phyloP scores from a whole-genome alignment of 192 early-diverging fungal genomes.

The Polychytrium aggregatum region DNA sequence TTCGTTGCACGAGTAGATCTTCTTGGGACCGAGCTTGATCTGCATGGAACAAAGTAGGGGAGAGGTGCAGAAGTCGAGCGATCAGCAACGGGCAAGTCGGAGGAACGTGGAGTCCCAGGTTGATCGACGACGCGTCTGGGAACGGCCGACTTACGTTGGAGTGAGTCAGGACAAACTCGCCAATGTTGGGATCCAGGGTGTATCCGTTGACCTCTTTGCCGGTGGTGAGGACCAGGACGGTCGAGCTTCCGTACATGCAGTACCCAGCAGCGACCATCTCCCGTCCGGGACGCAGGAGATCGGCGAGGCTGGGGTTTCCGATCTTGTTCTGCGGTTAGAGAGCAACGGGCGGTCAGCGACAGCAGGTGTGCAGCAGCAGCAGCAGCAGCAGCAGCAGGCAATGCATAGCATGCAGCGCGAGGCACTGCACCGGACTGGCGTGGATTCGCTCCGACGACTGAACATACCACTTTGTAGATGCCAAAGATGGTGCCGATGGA shows the following conservation, averaged over 20 bases:
- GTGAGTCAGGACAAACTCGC: slow-evolving; percentile 98
- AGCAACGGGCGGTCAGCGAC: slow-evolving; percentile 1
- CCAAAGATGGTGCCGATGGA: slow-evolving; percentile 99
- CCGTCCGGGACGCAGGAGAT: slow-evolving; percentile 78
- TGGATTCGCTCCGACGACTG: background rate
- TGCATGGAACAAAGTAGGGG: too few species aligned
- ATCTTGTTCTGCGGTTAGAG: slow-evolving; percentile 9
- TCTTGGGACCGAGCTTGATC: slow-evolving; percentile 50
- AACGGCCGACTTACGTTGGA: slow-evolving; percentile 53
- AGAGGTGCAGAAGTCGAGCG: too few species aligned
- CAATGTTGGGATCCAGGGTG: slow-evolving; percentile 91
- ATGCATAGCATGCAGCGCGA: background rate
- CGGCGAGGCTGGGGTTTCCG: slow-evolving; percentile 29
- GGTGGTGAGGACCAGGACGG: slow-evolving; percentile 49
- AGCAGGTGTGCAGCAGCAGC: too few species aligned
- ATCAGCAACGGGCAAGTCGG: too few species aligned
- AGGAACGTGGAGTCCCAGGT: too few species aligned
- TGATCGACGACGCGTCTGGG: too few species aligned
- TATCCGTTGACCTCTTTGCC: slow-evolving; percentile 84
- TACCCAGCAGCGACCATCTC: slow-evolving; percentile 90
- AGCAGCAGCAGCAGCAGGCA: background rate
- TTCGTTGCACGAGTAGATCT: slow-evolving; percentile 98
- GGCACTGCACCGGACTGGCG: background rate
- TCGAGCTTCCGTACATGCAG: slow-evolving; percentile 94
- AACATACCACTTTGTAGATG: slow-evolving; percentile 78